Evolutionary conservation across 2,329 filamentous ascomycete species (phyloP).

Genomic region (Raffaelea albimanens): DNA sequence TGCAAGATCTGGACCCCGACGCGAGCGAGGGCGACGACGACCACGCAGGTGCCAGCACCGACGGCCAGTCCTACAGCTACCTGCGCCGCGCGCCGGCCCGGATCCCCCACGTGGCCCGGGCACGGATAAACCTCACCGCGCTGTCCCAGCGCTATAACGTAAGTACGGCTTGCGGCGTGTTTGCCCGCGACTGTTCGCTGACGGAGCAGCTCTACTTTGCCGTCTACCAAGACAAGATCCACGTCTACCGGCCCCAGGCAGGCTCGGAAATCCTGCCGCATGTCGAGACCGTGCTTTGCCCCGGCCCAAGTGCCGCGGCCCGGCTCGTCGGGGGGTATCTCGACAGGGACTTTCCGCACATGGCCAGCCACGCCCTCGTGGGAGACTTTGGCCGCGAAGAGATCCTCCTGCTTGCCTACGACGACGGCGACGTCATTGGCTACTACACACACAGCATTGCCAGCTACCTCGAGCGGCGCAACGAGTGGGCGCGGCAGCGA

Average conservation of each 20-base stretch:
- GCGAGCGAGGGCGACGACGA: neutral
- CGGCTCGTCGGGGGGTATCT: slow-evolving; percentile 40
- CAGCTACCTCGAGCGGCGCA: slow-evolving; percentile 27
- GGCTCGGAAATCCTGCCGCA: slow-evolving; percentile 38
- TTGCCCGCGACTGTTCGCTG: no score
- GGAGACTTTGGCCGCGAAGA: slow-evolving; percentile 63
- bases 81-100: no score
- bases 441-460: slow-evolving; percentile 53
- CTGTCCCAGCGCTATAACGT: slow-evolving; percentile 50
- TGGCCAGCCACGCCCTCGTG: slow-evolving; percentile 59
- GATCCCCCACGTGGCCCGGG: slow-evolving; percentile 18
- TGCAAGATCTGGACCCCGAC: neutral
- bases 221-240: slow-evolving; percentile 46
- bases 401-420: slow-evolving; percentile 56
- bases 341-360: slow-evolving; percentile 42
- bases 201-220: slow-evolving; percentile 46
- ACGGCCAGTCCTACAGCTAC: no score
- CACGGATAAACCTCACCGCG: slow-evolving; percentile 45
- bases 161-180: slow-evolving; percentile 13
- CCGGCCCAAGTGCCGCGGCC: slow-evolving; percentile 30
- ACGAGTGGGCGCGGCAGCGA: neutral
- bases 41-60: no score
- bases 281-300: slow-evolving; percentile 41
- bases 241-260: slow-evolving; percentile 43
- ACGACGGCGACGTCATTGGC: slow-evolving; percentile 66